These are phyloP conservation scores for Delphinella strobiligena DNA, from an alignment of 2,329 filamentous ascomycete species.

Conservation along the genomic window DNA sequence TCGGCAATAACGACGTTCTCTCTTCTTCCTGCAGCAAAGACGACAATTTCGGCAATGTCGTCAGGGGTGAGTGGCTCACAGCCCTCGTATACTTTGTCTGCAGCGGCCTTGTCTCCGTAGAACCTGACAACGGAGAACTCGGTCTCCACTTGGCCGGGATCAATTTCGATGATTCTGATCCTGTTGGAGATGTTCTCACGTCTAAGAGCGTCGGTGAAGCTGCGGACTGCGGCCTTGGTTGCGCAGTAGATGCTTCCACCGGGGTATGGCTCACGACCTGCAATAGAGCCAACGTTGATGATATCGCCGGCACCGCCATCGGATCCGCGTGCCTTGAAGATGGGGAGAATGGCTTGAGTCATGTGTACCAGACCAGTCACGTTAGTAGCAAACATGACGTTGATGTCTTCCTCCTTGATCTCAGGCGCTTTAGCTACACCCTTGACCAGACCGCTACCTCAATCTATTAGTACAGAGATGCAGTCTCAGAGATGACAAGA, in stretches of 20 bases:
- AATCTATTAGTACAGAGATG: neutral
- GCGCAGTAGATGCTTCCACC: conserved; percentile 89
- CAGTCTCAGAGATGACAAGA: too few relatives aligned
- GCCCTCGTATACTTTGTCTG: conserved; percentile 79
- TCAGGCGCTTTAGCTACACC: conserved; percentile 76
- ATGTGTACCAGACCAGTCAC: conserved; percentile 91
- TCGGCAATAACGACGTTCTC: conserved; percentile 90
- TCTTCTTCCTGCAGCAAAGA: conserved; percentile 70
- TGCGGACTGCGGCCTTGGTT: conserved; percentile 77
- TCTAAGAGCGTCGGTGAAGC: conserved; percentile 71
- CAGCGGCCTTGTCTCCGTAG: conserved; percentile 78
- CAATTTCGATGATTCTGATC: conserved; percentile 76
- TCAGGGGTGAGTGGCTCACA: conserved; percentile 76
- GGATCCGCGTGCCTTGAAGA: conserved; percentile 53
- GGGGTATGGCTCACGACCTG: conserved; percentile 75
- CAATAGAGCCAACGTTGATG: conserved; percentile 89
- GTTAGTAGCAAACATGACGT: conserved; percentile 83
- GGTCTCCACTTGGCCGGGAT: conserved; percentile 88
- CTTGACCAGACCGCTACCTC: conserved; percentile 69
- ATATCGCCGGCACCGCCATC: conserved; percentile 79
- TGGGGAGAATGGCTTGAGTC: conserved; percentile 79
- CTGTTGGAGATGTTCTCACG: conserved; percentile 72
- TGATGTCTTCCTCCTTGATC: conserved; percentile 71
- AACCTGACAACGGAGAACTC: conserved; percentile 86
- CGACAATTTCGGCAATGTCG: conserved; percentile 82